Evolutionary conservation across 2,329 filamentous ascomycete genomes (phyloP), one percentile per base, ranked within the genome.

Genomic region (Fusarium multiceps): DNA sequence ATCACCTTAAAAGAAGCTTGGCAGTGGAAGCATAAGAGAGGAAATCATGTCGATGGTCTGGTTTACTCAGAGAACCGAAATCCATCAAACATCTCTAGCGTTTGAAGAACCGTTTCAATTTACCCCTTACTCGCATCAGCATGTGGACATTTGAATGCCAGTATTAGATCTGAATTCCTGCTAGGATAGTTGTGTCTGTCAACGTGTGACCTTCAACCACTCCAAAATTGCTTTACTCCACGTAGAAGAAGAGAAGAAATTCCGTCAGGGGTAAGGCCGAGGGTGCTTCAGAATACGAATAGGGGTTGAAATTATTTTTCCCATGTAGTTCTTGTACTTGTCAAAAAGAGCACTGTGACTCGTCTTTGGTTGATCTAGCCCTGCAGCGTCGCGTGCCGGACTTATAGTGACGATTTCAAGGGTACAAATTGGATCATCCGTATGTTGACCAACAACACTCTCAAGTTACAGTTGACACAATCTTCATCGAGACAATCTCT

Each of bases 401-500:
- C 28, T 27, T 50, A 2, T 18, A 2, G 18, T 5, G 0, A 23
- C 10, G 34, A 48, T 40, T 43, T 3, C 30, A 51, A 3, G 5
- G 25, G 4, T 2, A 16, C 32, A 7, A 6, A 20, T 53, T 60
- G 16, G 2, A 7, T 9, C 23, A 34, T 9, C 5, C 9, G 3
- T 11, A 30, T 20, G n/a, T 51, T 23, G 3, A 28, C n/a, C 13
- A 12, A 2, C 8, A 20, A 14, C n/a, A 14, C 4, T 45, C 8
- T 14, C 27, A 13, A 18, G 7, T n/a, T 11, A 14, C 28, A 10
- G 8, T 40, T 27, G 11, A 16, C 6, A 9, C 13, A 6, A 13
- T 7, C 0, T 1, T 27, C n/a, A 20, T 13, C 14, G 2, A 4
- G 9, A 2, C 1, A 6, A 42, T 27, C 6, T 1, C 0, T 10